These are phyloP conservation scores for Protomyces inundatus DNA, from an alignment of 1,139 yeast genomes.

Conservation along the genomic window DNA sequence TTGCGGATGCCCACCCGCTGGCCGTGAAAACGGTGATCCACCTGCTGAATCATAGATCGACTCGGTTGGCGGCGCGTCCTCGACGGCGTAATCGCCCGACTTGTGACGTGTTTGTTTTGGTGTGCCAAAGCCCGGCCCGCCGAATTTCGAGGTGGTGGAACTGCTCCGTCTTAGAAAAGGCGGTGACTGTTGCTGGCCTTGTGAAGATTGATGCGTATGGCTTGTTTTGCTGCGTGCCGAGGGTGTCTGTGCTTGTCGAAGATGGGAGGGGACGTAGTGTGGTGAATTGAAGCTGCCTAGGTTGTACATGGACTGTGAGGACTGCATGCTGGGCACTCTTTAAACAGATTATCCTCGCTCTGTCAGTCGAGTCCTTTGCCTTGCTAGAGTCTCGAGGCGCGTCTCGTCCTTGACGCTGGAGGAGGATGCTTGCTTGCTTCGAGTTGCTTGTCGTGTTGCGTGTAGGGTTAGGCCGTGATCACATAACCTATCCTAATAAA, in stretches of 20 bases:
- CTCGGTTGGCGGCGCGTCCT: constrained; percentile 29
- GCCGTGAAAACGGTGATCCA: constrained; percentile 16
- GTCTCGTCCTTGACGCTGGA: too few relatives aligned
- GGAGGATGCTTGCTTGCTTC: too few relatives aligned
- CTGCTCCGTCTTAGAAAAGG: constrained; percentile 5
- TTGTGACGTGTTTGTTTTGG: constrained; percentile 24
- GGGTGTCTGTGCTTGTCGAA: constrained; percentile 14
- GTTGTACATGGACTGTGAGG: constrained; percentile 24
- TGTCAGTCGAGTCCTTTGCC: too few relatives aligned
- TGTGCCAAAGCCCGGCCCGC: constrained; percentile 30
- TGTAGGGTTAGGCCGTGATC: too few relatives aligned
- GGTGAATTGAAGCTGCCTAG: constrained; percentile 10
- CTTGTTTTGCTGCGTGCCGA: too few relatives aligned
- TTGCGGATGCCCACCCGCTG: background rate
- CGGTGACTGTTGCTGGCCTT: constrained; percentile 6
- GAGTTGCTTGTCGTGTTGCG: too few relatives aligned
- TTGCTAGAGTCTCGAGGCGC: too few relatives aligned
- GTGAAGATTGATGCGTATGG: background rate
- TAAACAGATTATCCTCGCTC: background rate
- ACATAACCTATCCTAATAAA: too few relatives aligned
- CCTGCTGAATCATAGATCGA: constrained; percentile 29
- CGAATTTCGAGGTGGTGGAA: constrained; percentile 26
- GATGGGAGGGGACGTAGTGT: constrained; percentile 22
- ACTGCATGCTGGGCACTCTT: constrained; percentile 14
- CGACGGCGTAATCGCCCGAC: constrained; percentile 10